These are phyloP conservation scores for Lasiodiplodia sp. DNA, from an alignment of 2,329 filamentous ascomycete species.

Conservation along the genomic window DNA sequence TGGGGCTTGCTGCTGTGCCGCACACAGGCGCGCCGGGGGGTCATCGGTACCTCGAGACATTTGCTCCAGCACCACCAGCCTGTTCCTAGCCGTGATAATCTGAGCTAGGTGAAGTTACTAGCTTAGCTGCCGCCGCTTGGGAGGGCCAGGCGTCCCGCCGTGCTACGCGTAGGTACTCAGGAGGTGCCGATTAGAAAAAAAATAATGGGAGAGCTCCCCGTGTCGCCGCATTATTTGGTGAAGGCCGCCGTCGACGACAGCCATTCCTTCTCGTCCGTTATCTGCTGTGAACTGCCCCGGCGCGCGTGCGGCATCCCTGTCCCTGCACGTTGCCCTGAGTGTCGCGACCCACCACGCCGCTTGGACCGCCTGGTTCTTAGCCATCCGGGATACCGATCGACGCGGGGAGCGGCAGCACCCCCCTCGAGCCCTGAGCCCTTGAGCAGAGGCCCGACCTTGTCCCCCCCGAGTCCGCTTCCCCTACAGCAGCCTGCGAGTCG, in stretches of 20 bases:
- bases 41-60: not conserved
- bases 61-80: not conserved
- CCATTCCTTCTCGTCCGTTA: not conserved
- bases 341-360: slow-evolving; percentile 1
- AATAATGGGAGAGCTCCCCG: not conserved
- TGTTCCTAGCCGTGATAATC: no score
- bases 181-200: not conserved
- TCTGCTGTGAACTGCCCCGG: not conserved
- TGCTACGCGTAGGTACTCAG: not conserved
- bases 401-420: slow-evolving; percentile 23
- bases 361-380: not conserved
- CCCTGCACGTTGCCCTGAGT: slow-evolving; percentile 4
- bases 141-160: not conserved
- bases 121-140: slow-evolving; percentile 13
- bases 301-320: slow-evolving; percentile 8
- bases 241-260: not conserved
- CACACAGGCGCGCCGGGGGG: not conserved
- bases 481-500: slow-evolving; percentile 9
- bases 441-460: slow-evolving; percentile 25
- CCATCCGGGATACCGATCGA: slow-evolving; percentile 20
- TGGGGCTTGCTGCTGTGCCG: slow-evolving; percentile 20
- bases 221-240: not conserved
- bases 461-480: slow-evolving; percentile 21
- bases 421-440: slow-evolving; percentile 2
- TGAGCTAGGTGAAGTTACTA: not conserved